Evolutionary conservation across 23 red algal genomes (phyloP), one percentile per base, ranked within the genome.

Genomic region (Cyanidiococcus yangmingshanensis): DNA sequence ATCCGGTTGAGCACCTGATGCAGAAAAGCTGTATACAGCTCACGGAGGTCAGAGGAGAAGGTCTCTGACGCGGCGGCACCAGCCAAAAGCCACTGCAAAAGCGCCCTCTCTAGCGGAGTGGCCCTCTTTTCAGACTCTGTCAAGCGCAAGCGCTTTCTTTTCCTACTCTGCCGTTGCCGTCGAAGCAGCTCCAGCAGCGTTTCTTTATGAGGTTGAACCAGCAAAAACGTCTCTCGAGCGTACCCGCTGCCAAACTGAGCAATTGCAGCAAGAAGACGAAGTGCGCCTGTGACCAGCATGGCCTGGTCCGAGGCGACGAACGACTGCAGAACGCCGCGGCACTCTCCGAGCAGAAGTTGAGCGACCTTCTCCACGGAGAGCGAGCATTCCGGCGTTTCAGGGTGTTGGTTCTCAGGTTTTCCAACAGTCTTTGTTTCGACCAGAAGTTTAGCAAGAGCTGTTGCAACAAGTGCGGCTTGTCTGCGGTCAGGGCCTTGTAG

Each of bases 241-340:
- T 32, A 71, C 3, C 63, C 63, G 63, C 63, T 35, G 63, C 63
- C 63, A 29, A 71, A 32, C 12, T 30, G n/a, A 29, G 63, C 63
- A 71, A 71, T 29, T 2, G 63, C 63, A 25, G 63, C 63, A 7
- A 71, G 63, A 32, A 71, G 21, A 12, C 63, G 63, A 25, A 71
- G 63, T 2, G 63, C 63, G 27, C 63, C 27, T 7, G 27, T 35
- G 16, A 30, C 27, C 63, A 54, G 45, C 7, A 21, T 21, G 7
- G 45, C 45, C 45, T 54, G 45, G 7, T 54, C 45, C 12, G 45
- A 54, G 7, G 12, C 12, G 12, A 54, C 12, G 21, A 54, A 54
- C 45, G 12, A 7, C 45, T 54, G 45, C 45, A 54, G 45, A 15
- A 54, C 45, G 21, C 12, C 45, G 45, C 45, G 45, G 45, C 21